phyloP scores from a whole-genome alignment of 2,329 filamentous ascomycete genomes.

The Aureobasidium sp. region DNA sequence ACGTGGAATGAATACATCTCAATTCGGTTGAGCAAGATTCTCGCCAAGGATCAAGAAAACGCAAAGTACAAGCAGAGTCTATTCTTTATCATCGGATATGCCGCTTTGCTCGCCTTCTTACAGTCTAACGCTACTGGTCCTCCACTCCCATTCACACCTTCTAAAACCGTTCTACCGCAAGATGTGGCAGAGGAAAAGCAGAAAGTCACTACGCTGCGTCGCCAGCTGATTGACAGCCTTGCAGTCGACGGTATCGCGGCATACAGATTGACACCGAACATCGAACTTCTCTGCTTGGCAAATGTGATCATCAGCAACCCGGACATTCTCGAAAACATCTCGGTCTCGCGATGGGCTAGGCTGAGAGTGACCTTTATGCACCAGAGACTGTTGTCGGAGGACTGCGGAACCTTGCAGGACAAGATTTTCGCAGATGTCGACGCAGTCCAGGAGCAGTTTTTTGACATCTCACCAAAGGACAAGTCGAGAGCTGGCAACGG shows the following conservation, averaged over 20 bases:
- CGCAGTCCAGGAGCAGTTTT: slow-evolving; percentile 43
- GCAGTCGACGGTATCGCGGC: slow-evolving; percentile 78
- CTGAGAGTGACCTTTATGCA: slow-evolving; percentile 69
- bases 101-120: slow-evolving; percentile 69
- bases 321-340: slow-evolving; percentile 39
- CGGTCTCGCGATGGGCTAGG: slow-evolving; percentile 52
- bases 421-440: slow-evolving; percentile 54
- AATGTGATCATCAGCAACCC: slow-evolving; percentile 50
- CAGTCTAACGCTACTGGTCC: slow-evolving; percentile 87
- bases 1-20: slow-evolving; percentile 42
- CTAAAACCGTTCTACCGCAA: slow-evolving; percentile 45
- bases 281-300: slow-evolving; percentile 78
- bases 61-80: slow-evolving; percentile 35
- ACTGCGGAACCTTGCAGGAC: slow-evolving; percentile 53
- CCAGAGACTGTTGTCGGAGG: slow-evolving; percentile 59
- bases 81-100: slow-evolving; percentile 54
- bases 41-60: slow-evolving; percentile 24
- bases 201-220: slow-evolving; percentile 40
- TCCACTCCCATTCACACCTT: slow-evolving; percentile 55
- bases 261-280: slow-evolving; percentile 74
- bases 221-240: slow-evolving; percentile 60
- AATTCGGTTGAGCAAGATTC: slow-evolving; percentile 35
- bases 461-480: slow-evolving; percentile 25
- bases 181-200: slow-evolving; percentile 33
- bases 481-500: slow-evolving; percentile 15